Percentiles rank a stretch among this genome's conserved stretches.
Evolutionary conservation across 208 protist genomes (phyloP).

Genomic region (Phytomonas serpens): DNA sequence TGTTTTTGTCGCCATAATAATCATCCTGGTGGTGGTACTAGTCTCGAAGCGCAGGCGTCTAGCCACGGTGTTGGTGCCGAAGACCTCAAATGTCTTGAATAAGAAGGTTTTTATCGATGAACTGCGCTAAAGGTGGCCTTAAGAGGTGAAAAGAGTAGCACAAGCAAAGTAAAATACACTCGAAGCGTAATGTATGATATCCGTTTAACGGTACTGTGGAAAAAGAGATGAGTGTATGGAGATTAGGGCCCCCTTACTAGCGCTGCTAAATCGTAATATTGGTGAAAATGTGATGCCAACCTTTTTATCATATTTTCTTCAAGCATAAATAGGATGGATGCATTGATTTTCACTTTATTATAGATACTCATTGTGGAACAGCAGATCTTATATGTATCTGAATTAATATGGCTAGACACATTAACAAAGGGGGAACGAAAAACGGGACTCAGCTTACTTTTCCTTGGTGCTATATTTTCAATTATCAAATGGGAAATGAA

Average conservation of each 20-base stretch:
- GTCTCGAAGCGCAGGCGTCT: slow-evolving; percentile 63
- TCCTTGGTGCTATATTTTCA: neutral
- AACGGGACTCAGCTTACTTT: neutral
- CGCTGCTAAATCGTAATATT: neutral
- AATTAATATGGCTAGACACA: neutral
- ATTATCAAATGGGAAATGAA: neutral
- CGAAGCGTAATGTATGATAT: neutral
- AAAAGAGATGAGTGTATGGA: neutral
- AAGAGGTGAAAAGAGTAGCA: neutral
- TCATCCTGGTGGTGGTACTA: slow-evolving; percentile 51
- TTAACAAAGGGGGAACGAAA: neutral
- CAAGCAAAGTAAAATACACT: neutral
- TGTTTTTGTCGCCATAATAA: slow-evolving; percentile 40
- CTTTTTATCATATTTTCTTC: neutral
- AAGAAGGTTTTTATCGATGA: neutral
- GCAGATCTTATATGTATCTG: neutral
- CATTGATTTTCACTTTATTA: neutral
- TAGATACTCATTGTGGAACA: neutral
- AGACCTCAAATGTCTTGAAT: neutral
- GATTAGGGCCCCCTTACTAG: neutral
- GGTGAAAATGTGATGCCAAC: neutral
- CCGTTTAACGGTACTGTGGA: neutral
- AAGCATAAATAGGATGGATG: neutral
- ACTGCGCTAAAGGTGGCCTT: neutral
- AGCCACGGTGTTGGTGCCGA: slow-evolving; percentile 56